Evolutionary conservation across 768 basidiomycete genomes (phyloP), one percentile per base, ranked within the genome.

Genomic region (Mycena galopus): DNA sequence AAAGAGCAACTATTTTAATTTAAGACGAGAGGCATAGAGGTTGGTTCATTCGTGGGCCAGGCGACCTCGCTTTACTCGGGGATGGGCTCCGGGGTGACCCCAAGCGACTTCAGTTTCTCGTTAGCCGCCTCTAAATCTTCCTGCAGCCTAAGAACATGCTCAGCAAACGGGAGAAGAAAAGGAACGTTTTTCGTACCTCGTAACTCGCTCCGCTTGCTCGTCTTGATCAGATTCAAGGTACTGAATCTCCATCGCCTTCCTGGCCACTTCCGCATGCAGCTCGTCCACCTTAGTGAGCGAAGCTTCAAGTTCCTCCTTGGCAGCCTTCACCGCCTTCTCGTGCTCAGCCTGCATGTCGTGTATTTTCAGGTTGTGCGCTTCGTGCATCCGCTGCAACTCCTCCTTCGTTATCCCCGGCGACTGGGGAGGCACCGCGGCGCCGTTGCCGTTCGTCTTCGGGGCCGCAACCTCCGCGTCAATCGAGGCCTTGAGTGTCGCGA

Each of bases 311-410:
- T 94, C 88, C 39, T 88, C 87, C 77, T 82, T 86, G 60, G 92
- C 65, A 44, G 75, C 84, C 75, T 88, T 88, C 58, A 90, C 78
- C 30, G 83, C 84, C 75, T 90, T 91, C 33, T 91, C 90, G 77
- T 93, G 89, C 25, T 88, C 89, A 19, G 91, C 90, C 78, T 92
- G 86, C 65, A 95, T 73, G 81, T 96, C 94, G 62, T 91, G 84
- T 74, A 96, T 79, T 84, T 93, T 96, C 73, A 92, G 85, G 79
- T 93, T 94, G 80, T 96, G 95, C 7, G 95, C 95, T 79, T 94
- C 93, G 74, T 96, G 93, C 78, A 94, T 82, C 77, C 86, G 88
- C 79, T 91, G 90, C 47, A 96, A 82, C 67, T 96, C 94, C 73
- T 94, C 94, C 75, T 90, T 92, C 39, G 93, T 89, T 10, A 94